Base-by-base conservation (phyloP, 305 asterid genomes). In the Fraxinus baroniana region DNA sequence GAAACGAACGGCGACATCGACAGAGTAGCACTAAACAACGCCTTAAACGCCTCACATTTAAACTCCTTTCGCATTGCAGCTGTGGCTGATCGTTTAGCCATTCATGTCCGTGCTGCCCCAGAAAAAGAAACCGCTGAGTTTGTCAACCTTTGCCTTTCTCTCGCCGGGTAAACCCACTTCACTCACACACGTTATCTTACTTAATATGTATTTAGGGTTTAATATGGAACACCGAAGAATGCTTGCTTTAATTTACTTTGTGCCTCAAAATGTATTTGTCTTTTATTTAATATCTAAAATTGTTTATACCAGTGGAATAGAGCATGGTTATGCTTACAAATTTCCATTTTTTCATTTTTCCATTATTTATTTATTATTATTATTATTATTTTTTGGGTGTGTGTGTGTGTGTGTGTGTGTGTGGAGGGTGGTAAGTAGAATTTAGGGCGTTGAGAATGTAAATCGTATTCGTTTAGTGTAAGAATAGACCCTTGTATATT, bases 61-160 rank as follows among this genome's bases (percentile, higher is more conserved):
- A 93, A 91, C 75, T 84, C 76, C 0, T 78, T 78, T 75, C 89
- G 94, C 30, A 90, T 93, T 26, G 77, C 88, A 17, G 92, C 93
- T 13, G 89, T 88, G 15, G 76, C 89, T 10, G 92, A 89, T 13
- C 91, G 92, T 72, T 85, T 93, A 5, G 39, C 78, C 30, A 3
- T 24, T 3, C 87, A 79, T 78, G 64, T 89, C 57, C 41, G 44
- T 70, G 52, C 20, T 73, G 68, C 64, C 78, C 74, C 80, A 12
- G 52, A 74, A 28, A 52, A 28, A 77, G 88, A 88, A 70, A 5
- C 55, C 15, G 71, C 10, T n/a, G 90, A 91, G 83, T 87, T 88
- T 81, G 78, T 64, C 32, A 87, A 90, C 66, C 94, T 92, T 75
- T 93, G 97, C 83, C 90, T 90, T 79, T 93, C 97, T 15, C 93